A percentile compares a stretch with the other conserved stretches of the same genome.
phyloP scores from a whole-genome alignment of 2,329 filamentous ascomycete genomes.

The Ploettnerulaceae sp. region DNA sequence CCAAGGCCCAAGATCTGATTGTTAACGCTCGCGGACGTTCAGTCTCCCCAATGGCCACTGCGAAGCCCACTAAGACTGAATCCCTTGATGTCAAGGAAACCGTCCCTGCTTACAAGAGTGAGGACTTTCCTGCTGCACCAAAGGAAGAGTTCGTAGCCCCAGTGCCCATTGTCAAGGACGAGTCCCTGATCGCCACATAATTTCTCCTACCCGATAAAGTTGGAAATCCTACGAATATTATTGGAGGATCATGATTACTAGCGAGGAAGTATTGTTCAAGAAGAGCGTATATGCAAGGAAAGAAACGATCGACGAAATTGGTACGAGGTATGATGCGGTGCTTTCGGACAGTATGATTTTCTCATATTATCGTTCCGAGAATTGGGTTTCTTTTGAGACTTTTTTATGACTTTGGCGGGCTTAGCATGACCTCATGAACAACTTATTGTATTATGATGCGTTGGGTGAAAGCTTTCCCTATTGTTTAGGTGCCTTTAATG shows the following conservation, averaged over 20 bases:
- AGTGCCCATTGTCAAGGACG: conserved; percentile 19
- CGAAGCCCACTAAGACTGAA: conserved; percentile 26
- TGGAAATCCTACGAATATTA: not conserved
- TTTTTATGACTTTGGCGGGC: conserved; percentile 18
- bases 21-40: conserved; percentile 39
- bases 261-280: conserved; percentile 1
- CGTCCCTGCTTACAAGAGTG: conserved; percentile 22
- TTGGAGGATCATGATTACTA: conserved; percentile 10
- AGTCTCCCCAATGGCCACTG: conserved; percentile 24
- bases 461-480: conserved; percentile 16
- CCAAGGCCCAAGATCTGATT: conserved; percentile 62
- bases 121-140: conserved; percentile 32
- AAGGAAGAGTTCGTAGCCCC: conserved; percentile 31
- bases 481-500: conserved; percentile 12
- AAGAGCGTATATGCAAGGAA: conserved; percentile 6
- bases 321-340: conserved; percentile 21
- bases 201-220: not conserved
- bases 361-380: not conserved
- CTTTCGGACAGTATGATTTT: conserved; percentile 2
- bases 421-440: conserved; percentile 25
- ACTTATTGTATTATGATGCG: conserved; percentile 25
- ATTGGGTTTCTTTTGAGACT: not conserved
- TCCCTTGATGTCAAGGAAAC: conserved; percentile 18
- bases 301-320: conserved; percentile 15
- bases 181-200: conserved; percentile 30